Conservation (phyloP, 352 stramenopile species). For the Globisporangium abappressorium region DNA sequence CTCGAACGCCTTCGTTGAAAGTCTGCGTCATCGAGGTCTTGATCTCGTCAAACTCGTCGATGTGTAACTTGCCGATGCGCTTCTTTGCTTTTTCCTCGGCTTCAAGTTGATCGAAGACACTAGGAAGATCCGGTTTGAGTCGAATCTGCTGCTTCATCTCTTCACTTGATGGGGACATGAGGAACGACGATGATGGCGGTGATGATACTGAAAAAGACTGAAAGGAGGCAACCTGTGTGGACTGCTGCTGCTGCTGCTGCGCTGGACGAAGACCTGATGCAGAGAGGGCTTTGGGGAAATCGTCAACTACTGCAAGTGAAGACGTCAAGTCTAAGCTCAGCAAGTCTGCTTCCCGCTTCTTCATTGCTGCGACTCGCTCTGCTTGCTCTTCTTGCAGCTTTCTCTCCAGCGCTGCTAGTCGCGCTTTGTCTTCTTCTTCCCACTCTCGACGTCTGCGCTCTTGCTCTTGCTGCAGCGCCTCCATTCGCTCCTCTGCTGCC, state of each 20-base stretch:
- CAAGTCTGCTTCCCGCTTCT: slow-evolving; percentile 33
- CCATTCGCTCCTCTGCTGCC: slow-evolving; percentile 56
- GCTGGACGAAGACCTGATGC: background rate
- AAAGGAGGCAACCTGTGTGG: background rate
- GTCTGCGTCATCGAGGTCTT: slow-evolving; percentile 45
- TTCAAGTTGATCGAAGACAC: slow-evolving; percentile 78
- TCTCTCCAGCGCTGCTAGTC: slow-evolving; percentile 43
- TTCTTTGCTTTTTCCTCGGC: slow-evolving; percentile 54
- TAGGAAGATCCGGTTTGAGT: slow-evolving; percentile 49
- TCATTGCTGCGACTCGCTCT: slow-evolving; percentile 27
- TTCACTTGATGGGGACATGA: slow-evolving; percentile 17
- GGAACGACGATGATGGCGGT: slow-evolving; percentile 13
- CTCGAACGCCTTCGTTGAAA: slow-evolving; percentile 38
- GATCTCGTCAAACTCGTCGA: slow-evolving; percentile 48
- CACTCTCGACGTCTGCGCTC: slow-evolving; percentile 60
- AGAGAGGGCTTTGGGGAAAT: background rate
- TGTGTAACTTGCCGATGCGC: slow-evolving; percentile 32
- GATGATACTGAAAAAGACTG: slow-evolving; percentile 14
- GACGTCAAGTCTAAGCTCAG: slow-evolving; percentile 22
- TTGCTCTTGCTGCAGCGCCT: slow-evolving; percentile 59
- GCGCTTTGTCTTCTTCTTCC: slow-evolving; percentile 58
- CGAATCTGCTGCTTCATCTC: slow-evolving; percentile 35
- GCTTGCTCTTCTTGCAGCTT: slow-evolving; percentile 44
- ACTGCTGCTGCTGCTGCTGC: background rate
- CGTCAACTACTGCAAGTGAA: slow-evolving; percentile 5